These are phyloP conservation scores for Auxenochlorella pyrenoidosa DNA, from an alignment of 139 green algal species.

Conservation along the genomic window DNA sequence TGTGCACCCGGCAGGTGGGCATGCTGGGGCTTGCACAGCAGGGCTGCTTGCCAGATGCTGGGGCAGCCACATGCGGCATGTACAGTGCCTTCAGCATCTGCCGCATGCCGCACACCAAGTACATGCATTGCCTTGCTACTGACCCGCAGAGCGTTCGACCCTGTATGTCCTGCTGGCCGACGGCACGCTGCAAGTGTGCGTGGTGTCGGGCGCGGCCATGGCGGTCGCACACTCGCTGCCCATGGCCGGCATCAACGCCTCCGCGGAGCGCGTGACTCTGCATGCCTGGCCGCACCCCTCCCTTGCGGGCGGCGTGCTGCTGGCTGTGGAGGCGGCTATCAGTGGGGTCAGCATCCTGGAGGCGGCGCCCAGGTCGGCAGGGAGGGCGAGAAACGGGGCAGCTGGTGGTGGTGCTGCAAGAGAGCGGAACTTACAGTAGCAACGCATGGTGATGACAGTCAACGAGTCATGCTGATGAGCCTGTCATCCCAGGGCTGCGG, in stretches of 20 bases:
- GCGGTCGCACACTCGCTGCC: slow-evolving; percentile 7
- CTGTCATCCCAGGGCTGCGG: no score
- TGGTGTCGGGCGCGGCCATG: slow-evolving; percentile 19
- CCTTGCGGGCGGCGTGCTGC: slow-evolving; percentile 21
- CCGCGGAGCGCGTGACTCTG: slow-evolving; percentile 31
- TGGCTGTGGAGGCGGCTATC: slow-evolving; percentile 38
- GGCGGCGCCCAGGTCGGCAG: background rate
- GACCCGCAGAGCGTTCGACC: slow-evolving; percentile 5
- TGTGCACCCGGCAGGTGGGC: slow-evolving; percentile 23
- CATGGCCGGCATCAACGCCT: slow-evolving; percentile 6
- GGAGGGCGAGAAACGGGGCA: no score
- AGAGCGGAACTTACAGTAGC: no score
- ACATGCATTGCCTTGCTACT: background rate
- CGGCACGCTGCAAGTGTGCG: slow-evolving; percentile 35
- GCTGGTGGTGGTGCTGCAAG: no score
- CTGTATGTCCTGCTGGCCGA: slow-evolving; percentile 44
- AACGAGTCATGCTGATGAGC: no score
- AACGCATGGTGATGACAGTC: no score
- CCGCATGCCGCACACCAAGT: no score
- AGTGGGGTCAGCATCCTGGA: slow-evolving; percentile 42
- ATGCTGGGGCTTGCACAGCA: background rate
- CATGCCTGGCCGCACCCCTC: slow-evolving; percentile 37
- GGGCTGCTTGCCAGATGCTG: background rate
- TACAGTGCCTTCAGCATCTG: background rate
- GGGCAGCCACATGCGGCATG: background rate